Base-by-base conservation (phyloP, 352 stramenopile genomes). In the Sclerospora graminicola region DNA sequence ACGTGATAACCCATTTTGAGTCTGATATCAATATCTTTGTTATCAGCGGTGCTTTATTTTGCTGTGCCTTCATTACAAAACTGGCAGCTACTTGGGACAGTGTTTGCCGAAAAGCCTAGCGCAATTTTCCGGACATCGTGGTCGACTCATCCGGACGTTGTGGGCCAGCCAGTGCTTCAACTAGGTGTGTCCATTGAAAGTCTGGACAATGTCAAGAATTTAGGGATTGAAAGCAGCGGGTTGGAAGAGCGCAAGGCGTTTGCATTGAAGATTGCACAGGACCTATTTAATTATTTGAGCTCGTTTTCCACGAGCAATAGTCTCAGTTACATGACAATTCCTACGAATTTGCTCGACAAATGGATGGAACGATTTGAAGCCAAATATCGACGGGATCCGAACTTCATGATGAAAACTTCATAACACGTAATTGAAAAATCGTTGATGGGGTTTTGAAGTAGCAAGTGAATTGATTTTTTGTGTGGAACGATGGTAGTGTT, bases 281-380 rank as follows among this genome's bases (percentile, higher is more conserved):
- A 96, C 57, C 57, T 96, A 57, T 96, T 93, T 63, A 91, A 92
- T 54, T 96, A 85, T 58, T 89, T 96, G 70, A 80, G 71, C 54
- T 91, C 73, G 41, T 96, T 95, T 63, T 84, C 74, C 1, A 82
- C 57, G 26, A 80, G 65, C 54, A 82, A 73, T 45, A 71, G 54
- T 40, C 73, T 75, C 20, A 69, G 68, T 19, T 81, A 81, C 52
- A 94, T 96, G 80, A 71, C 82, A 1, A 88, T 96, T 19, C 87
- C 87, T 8, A 89, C 73, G 3, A 95, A 95, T 62, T 60, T 96
- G 29, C 82, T 96, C 58, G 87, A 96, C 54, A 71, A 65, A 50
- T 96, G 87, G 87, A 89, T 94, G 61, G 66, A 86, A 56, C 72
- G 87, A 38, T 96, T 96, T 51, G 87, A 96, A 56, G 45, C 58